Percentiles rank a stretch among this genome's conserved stretches.
Conservation (phyloP, 805 yeast genomes). For the Cyberlindnera euphorbiiphila region DNA sequence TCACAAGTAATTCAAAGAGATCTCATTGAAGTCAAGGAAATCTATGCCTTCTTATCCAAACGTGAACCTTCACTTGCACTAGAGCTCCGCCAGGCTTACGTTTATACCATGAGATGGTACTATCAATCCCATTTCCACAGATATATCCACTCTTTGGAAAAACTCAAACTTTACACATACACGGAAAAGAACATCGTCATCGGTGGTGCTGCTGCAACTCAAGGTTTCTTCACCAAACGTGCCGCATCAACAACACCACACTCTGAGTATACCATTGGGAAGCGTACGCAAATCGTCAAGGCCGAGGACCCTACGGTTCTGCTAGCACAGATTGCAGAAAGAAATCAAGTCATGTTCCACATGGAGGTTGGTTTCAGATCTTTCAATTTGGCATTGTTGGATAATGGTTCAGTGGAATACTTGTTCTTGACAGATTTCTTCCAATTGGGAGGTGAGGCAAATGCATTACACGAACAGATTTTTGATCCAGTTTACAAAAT, state of each 20-base stretch:
- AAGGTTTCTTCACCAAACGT: conserved; percentile 15
- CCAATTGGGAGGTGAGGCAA: conserved; percentile 40
- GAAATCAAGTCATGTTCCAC: conserved; percentile 60
- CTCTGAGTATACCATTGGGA: conserved; percentile 33
- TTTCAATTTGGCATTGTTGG: conserved; percentile 67
- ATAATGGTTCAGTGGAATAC: conserved; percentile 75
- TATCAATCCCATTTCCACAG: conserved; percentile 74
- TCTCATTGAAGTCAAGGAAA: conserved; percentile 58
- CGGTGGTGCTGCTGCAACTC: conserved; percentile 36
- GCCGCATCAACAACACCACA: conserved; percentile 6
- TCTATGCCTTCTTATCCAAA: conserved; percentile 50
- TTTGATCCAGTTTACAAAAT: conserved; percentile 50
- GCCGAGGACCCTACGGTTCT: conserved; percentile 60
- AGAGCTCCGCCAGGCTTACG: conserved; percentile 76
- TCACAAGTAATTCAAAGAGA: conserved; percentile 73
- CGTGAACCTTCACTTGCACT: conserved; percentile 60
- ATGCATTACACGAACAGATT: conserved; percentile 44
- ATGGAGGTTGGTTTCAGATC: conserved; percentile 71
- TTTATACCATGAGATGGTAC: conserved; percentile 92
- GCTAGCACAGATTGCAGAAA: conserved; percentile 82
- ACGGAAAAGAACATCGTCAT: conserved; percentile 54
- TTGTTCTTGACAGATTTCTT: conserved; percentile 71
- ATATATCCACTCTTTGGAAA: conserved; percentile 68
- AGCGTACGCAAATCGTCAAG: conserved; percentile 54
- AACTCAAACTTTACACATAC: conserved; percentile 46